Evolutionary conservation across 805 yeast genomes (phyloP), one percentile per base, ranked within the genome.

Genomic region (Jamesozyma jinghongensis): DNA sequence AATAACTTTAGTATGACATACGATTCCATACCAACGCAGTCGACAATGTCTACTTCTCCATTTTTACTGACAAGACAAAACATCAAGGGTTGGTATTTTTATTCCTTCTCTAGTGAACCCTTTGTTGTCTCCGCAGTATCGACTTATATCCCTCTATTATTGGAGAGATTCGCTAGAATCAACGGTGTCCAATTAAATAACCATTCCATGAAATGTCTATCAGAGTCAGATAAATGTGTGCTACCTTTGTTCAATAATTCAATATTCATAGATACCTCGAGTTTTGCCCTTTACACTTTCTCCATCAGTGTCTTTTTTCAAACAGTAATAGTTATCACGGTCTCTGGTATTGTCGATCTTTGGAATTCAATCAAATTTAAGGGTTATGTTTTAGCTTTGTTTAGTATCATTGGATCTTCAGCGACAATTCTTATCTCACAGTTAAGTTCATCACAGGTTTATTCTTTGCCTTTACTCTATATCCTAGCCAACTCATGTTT

Each of bases 61-160:
- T 27, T 32, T 33, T 17, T 45, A 26, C 29, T 48, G 38, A 67
- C 75, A 0, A 59, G 70, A 4, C 52, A 57, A 22, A 51, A 60
- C 28, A 66, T 79, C 2, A 49, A 67, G 28, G 90, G 88, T 3
- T 75, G 88, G 88, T 77, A 77, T 53, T 63, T 79, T 5, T 79
- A 77, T 48, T 67, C 80, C 2, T 79, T 83, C 72, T 87, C 88
- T 1, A 75, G 84, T 17, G 94, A 83, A 56, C 92, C 92, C 0
- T 84, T 82, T 53, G 71, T 81, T 3, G 92, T 83, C 6, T 77
- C 85, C 31, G 87, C 82, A 2, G 81, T 84, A 5, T 81, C 88
- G 0, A 81, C 90, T 0, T 84, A 81, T 56, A 80, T 83, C 5
- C 92, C 92, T 0, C 60, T 84, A 14, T 57, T 83, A 5, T 61